Evolutionary conservation across 1,284 basidiomycete genomes (phyloP).

Genomic region (Xanthoconium separans): DNA sequence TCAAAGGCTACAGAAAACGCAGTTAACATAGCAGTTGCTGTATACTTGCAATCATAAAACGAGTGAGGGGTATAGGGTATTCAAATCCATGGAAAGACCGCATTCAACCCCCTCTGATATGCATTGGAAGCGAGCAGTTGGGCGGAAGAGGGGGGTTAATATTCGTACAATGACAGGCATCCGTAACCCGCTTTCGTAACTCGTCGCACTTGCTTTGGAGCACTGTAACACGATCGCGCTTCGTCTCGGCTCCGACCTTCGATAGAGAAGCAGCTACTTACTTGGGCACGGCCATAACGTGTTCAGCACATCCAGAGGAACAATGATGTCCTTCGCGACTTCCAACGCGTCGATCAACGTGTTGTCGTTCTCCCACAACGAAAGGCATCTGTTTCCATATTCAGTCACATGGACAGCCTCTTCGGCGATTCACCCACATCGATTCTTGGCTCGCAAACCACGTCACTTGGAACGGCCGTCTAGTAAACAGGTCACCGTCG

Average conservation of each 20-base stretch:
- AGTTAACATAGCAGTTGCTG: constrained; percentile 26
- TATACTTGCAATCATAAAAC: constrained; percentile 28
- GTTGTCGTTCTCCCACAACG: constrained; percentile 63
- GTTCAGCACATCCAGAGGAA: constrained; percentile 64
- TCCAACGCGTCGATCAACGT: constrained; percentile 59
- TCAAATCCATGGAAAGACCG: constrained; percentile 1
- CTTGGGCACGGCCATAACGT: constrained; percentile 69
- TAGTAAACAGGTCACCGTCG: constrained; percentile 52
- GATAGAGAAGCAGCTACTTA: constrained; percentile 33
- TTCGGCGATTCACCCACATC: constrained; percentile 42
- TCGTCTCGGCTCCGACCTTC: constrained; percentile 9
- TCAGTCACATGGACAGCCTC: constrained; percentile 9
- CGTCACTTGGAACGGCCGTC: constrained; percentile 65
- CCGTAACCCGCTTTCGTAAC: constrained; percentile 44
- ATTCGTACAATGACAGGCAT: constrained; percentile 44
- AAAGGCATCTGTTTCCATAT: constrained; percentile 49
- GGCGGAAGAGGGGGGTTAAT: constrained; percentile 41
- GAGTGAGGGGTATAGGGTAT: constrained; percentile 29
- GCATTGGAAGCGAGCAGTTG: constrained; percentile 38
- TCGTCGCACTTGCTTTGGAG: constrained; percentile 46
- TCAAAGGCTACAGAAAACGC: constrained; percentile 26
- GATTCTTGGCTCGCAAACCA: constrained; percentile 71
- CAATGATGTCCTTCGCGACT: constrained; percentile 62
- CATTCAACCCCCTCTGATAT: constrained; percentile 26
- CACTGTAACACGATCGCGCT: constrained; percentile 29